phyloP scores from a whole-genome alignment of 1,139 yeast genomes.

The Schwanniomyces etchellsii region DNA sequence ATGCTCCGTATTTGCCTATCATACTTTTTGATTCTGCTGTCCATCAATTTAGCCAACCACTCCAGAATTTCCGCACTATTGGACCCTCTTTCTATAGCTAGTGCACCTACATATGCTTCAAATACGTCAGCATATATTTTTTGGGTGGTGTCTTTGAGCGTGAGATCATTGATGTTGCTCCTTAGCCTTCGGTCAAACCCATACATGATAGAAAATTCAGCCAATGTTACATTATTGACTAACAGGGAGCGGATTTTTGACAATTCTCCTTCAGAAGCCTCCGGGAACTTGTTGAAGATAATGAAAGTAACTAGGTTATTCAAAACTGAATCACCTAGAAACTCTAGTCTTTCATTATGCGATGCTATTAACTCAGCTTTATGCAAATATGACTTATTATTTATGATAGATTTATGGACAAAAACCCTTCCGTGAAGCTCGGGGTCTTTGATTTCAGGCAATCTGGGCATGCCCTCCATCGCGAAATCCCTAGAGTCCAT shows the following conservation, averaged over 20 bases:
- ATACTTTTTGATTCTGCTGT: conserved; percentile 19
- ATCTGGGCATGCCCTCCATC: conserved; percentile 37
- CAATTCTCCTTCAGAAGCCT: conserved; percentile 75
- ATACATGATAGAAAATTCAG: conserved; percentile 66
- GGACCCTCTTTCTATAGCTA: conserved; percentile 55
- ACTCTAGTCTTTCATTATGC: conserved; percentile 90
- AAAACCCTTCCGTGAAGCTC: conserved; percentile 66
- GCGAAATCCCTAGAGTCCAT: too few relatives aligned
- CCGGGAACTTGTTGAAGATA: conserved; percentile 60
- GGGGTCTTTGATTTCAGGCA: conserved; percentile 64
- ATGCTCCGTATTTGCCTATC: conserved; percentile 21
- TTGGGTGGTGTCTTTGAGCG: conserved; percentile 32
- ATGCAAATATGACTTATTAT: conserved; percentile 51
- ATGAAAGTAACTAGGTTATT: conserved; percentile 68
- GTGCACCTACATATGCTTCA: conserved; percentile 89
- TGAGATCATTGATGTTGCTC: conserved; percentile 35
- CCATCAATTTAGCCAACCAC: conserved; percentile 58
- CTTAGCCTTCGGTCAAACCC: conserved; percentile 60
- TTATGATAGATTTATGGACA: conserved; percentile 71
- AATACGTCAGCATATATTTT: conserved; percentile 73
- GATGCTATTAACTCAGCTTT: conserved; percentile 52
- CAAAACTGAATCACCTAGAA: conserved; percentile 85
- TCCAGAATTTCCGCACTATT: conserved; percentile 40
- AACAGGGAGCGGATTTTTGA: conserved; percentile 66
- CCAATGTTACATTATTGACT: conserved; percentile 69